phyloP scores from a whole-genome alignment of 129 eudicot genomes.

The Escallonia rubra region DNA sequence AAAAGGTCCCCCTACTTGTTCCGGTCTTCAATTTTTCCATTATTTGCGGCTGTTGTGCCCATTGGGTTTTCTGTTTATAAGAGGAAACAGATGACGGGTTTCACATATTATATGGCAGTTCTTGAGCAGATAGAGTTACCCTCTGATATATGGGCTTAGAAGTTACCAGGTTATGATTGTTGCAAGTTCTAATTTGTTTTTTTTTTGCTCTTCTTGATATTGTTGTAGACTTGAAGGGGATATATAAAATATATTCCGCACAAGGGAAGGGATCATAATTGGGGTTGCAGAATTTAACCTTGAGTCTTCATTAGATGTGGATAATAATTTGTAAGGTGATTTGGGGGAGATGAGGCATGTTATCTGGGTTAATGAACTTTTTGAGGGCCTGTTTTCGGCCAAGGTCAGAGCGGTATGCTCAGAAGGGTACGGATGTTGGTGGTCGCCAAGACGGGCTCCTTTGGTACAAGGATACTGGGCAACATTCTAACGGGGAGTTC shows the following conservation, averaged over 20 bases:
- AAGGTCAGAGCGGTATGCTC: constrained; percentile 55
- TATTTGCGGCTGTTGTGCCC: constrained; percentile 3
- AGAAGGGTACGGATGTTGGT: constrained; percentile 55
- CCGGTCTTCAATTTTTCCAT: constrained; percentile 10
- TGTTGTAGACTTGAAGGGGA: constrained; percentile 5
- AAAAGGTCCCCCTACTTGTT: constrained; percentile 3
- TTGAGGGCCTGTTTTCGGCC: constrained; percentile 95
- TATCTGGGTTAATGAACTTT: constrained; percentile 80
- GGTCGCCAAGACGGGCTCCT: constrained; percentile 86
- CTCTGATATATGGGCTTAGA: constrained; percentile 6
- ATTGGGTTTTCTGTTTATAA: constrained; percentile 3
- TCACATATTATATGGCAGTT: too few species aligned
- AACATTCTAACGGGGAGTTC: constrained; percentile 82
- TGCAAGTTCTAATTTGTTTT: constrained; percentile 19
- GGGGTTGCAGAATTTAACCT: constrained; percentile 8
- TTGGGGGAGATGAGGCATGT: constrained; percentile 92
- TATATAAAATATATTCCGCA: background rate
- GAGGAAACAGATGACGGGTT: background rate
- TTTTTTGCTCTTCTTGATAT: background rate
- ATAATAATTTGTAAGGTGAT: constrained; percentile 34
- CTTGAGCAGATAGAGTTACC: background rate
- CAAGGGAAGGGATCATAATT: constrained; percentile 2
- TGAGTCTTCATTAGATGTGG: constrained; percentile 42
- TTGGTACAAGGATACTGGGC: constrained; percentile 94
- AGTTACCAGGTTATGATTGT: constrained; percentile 9